phyloP scores from a whole-genome alignment of 192 early-diverging fungal species.

The Gryganskiella cystojenkinii region DNA sequence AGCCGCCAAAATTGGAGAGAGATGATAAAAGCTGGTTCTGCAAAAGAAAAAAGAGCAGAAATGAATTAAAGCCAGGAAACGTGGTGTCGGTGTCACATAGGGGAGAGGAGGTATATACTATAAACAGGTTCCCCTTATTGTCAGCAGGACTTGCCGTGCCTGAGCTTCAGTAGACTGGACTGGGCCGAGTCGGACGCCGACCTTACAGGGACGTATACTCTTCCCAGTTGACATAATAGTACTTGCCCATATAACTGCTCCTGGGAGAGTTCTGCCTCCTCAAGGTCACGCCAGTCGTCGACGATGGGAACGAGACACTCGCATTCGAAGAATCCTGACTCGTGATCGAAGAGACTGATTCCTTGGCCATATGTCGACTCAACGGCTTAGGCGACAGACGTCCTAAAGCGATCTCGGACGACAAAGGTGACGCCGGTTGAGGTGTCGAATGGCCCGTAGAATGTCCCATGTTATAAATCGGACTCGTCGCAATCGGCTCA shows the following conservation, averaged over 20 bases:
- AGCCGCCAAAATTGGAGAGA: too few species aligned
- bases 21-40: too few species aligned
- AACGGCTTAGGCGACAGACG: too few species aligned
- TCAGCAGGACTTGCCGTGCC: too few species aligned
- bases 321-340: conserved; percentile 11
- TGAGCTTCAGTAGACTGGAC: too few species aligned
- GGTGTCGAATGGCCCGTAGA: conserved; percentile 21
- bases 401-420: conserved; percentile 26
- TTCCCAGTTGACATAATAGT: conserved; percentile 51
- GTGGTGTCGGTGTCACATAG: too few species aligned
- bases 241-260: conserved; percentile 50
- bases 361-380: conserved; percentile 19
- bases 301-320: not conserved
- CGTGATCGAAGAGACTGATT: conserved; percentile 3
- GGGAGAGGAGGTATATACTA: too few species aligned
- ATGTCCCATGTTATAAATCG: conserved; percentile 44
- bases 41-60: too few species aligned
- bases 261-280: conserved; percentile 38
- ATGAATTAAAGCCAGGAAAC: too few species aligned
- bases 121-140: too few species aligned
- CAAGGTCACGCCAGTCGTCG: not conserved
- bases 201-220: conserved; percentile 37
- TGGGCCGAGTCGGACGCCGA: too few species aligned
- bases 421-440: conserved; percentile 15
- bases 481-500: conserved; percentile 43